These are phyloP conservation scores for Saccharata proteae DNA, from an alignment of 2,329 filamentous ascomycete species.

Conservation along the genomic window DNA sequence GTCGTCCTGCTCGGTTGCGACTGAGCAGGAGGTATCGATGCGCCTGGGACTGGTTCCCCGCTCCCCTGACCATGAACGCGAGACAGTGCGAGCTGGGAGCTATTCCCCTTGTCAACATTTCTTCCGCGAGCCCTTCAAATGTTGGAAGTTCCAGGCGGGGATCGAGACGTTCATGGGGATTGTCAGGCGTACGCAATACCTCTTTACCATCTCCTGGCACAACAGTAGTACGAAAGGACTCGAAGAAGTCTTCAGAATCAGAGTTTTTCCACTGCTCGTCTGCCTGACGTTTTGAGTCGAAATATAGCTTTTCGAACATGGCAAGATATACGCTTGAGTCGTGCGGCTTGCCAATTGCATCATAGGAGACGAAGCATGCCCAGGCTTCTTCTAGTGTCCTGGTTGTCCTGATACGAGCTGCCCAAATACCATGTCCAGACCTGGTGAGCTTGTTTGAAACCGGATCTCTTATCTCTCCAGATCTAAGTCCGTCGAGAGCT, in stretches of 20 bases:
- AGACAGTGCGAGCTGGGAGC: constrained; percentile 40
- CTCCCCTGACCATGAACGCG: constrained; percentile 39
- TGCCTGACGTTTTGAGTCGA: not conserved
- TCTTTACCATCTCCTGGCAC: constrained; percentile 51
- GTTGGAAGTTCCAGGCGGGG: constrained; percentile 50
- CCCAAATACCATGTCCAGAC: constrained; percentile 30
- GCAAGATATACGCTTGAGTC: constrained; percentile 37
- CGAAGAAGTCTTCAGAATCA: not conserved
- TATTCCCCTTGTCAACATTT: constrained; percentile 43
- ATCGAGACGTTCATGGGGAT: constrained; percentile 54
- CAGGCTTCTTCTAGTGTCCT: constrained; percentile 51
- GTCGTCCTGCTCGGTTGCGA: too few relatives aligned
- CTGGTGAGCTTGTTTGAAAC: not conserved
- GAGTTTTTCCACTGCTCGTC: not conserved
- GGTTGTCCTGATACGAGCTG: constrained; percentile 45
- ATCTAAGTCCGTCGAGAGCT: constrained; percentile 4
- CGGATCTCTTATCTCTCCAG: constrained; percentile 1
- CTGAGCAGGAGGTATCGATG: not conserved
- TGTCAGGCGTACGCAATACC: constrained; percentile 40
- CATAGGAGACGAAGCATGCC: constrained; percentile 49
- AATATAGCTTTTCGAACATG: constrained; percentile 43
- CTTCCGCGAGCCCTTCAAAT: constrained; percentile 44
- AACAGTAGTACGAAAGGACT: constrained; percentile 11
- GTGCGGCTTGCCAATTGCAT: constrained; percentile 29
- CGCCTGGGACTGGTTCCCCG: constrained; percentile 5